Evolutionary conservation across 768 basidiomycete genomes (phyloP), one percentile per base, ranked within the genome.

Genomic region (Lactarius trivialis): DNA sequence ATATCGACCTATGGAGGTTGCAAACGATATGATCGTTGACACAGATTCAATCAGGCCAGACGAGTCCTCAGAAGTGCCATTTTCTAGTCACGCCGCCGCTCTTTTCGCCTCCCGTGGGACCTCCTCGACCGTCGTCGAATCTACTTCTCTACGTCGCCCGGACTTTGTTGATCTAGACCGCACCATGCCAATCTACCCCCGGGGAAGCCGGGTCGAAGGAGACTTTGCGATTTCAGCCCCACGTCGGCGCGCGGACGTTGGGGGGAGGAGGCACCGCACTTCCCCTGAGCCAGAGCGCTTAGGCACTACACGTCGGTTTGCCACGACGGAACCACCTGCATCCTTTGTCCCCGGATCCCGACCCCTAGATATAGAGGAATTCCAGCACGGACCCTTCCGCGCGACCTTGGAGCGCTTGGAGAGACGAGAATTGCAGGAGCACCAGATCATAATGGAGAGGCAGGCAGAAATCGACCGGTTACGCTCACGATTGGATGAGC

Each of bases 361-460:
- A 26, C 14, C 54, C 45, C 60, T 70, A 52, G 65, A 71, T 51
- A 55, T 72, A 24, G 65, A 70, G 24, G 67, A 65, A 17, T 73
- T 67, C 50, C 69, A 66, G 34, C 68, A 68, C 1, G 72, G 72
- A 7, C 72, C 71, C 3, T 73, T 72, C 65, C 69, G 72, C 17
- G 71, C 70, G 7, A 64, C 65, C 28, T 43, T 68, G 32, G 62
- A 68, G 34, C 49, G 61, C 37, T 32, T 56, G 43, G 53, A 53
- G 33, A 37, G 54, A 49, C 61, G 43, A 30, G 66, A 58, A 54
- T 19, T 43, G 36, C 61, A 59, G 37, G 62, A 64, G 7, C 63
- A 60, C 17, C 63, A 60, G 49, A 50, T 50, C 17, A 56, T 60
- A 48, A 53, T 57, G 43, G 68, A 60, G 54, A 60, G 68, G 45